These are phyloP conservation scores for Penicillium sp. DNA, from an alignment of 2,329 filamentous ascomycete species.

Conservation along the genomic window DNA sequence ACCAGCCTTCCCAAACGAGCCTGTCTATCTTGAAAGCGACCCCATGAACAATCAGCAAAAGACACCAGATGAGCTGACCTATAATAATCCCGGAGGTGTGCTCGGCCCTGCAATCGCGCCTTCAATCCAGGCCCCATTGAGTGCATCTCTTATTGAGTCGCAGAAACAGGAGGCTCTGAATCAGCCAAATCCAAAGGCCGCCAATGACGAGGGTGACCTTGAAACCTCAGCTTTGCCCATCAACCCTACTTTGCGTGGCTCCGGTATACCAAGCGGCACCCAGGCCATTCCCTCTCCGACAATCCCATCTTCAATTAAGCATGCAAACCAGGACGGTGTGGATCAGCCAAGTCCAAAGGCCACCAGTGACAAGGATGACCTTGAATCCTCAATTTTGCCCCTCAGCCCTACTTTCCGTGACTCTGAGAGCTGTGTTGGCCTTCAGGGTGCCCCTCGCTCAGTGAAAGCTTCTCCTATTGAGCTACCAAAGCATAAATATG, in stretches of 20 bases:
- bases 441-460: background rate
- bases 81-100: background rate
- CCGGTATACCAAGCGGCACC: background rate
- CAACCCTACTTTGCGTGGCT: background rate
- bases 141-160: background rate
- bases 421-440: background rate
- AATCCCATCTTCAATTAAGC: background rate
- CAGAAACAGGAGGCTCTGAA: background rate
- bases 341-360: background rate
- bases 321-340: background rate
- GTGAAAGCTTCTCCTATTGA: background rate
- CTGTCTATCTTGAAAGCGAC: background rate
- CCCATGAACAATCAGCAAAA: background rate
- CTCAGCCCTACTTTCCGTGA: background rate
- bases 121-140: background rate
- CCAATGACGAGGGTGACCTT: background rate
- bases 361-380: background rate
- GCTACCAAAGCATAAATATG: background rate
- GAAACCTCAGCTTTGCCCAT: slow-evolving; percentile 1
- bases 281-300: background rate
- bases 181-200: background rate
- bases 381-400: background rate
- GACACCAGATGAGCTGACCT: background rate
- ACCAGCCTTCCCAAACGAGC: background rate
- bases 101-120: background rate